These are phyloP conservation scores for Trichoderma gamsii DNA, from an alignment of 495 filamentous ascomycete genomes.

Conservation along the genomic window DNA sequence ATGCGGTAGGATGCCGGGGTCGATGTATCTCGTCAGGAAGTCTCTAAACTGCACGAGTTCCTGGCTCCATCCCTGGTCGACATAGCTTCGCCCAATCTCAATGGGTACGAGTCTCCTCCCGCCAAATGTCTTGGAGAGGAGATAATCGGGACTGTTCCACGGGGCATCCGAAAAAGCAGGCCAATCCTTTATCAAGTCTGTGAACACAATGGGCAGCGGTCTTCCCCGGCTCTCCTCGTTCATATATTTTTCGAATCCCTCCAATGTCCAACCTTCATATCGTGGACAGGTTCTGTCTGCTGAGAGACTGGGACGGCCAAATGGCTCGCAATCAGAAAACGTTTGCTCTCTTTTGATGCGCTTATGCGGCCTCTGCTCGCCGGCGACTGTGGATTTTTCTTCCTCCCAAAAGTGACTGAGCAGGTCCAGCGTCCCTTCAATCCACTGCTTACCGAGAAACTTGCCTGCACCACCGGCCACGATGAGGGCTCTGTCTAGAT, in stretches of 20 bases:
- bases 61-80: slow-evolving; percentile 81
- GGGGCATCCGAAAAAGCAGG: slow-evolving; percentile 62
- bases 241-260: slow-evolving; percentile 61
- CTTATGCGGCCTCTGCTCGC: slow-evolving; percentile 22
- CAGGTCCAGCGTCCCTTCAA: slow-evolving; percentile 48
- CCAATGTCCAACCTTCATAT: slow-evolving; percentile 44
- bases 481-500: slow-evolving; percentile 74
- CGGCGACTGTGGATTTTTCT: neutral
- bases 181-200: slow-evolving; percentile 60
- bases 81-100: slow-evolving; percentile 86
- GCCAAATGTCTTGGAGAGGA: slow-evolving; percentile 65
- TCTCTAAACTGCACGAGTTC: slow-evolving; percentile 68
- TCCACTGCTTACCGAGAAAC: slow-evolving; percentile 47
- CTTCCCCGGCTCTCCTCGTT: slow-evolving; percentile 23
- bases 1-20: slow-evolving; percentile 17
- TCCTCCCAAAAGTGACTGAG: slow-evolving; percentile 25
- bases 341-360: slow-evolving; percentile 10
- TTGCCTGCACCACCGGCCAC: slow-evolving; percentile 64
- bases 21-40: slow-evolving; percentile 59
- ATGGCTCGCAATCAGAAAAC: slow-evolving; percentile 2
- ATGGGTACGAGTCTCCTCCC: slow-evolving; percentile 80
- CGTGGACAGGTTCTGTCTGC: slow-evolving; percentile 9
- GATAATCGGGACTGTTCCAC: slow-evolving; percentile 71
- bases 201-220: slow-evolving; percentile 63
- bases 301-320: neutral